phyloP scores from a whole-genome alignment of 805 yeast species.

The Scheffersomyces stipitis region DNA sequence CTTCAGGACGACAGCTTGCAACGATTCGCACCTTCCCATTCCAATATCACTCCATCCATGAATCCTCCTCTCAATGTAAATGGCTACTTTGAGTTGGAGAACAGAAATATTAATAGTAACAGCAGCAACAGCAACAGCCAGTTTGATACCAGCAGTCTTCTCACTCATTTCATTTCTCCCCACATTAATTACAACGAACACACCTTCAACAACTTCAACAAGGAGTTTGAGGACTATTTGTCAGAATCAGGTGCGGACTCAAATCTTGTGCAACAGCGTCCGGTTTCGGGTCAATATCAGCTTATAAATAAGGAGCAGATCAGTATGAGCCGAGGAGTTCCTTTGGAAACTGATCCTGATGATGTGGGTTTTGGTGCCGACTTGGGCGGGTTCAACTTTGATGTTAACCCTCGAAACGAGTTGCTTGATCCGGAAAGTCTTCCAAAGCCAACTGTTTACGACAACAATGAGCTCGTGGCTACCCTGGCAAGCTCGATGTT shows the following conservation, averaged over 20 bases:
- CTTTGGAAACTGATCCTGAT: background rate
- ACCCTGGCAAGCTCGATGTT: background rate
- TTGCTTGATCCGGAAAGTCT: conserved; percentile 1
- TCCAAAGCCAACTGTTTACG: conserved; percentile 2
- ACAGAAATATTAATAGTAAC: conserved; percentile 8
- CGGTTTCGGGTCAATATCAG: conserved; percentile 8
- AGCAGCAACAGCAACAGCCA: conserved; percentile 4
- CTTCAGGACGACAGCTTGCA: conserved; percentile 6
- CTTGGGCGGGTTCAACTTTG: conserved; percentile 21
- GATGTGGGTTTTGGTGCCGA: conserved; percentile 10
- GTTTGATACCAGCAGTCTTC: too few relatives aligned
- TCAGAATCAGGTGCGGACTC: background rate
- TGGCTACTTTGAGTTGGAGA: conserved; percentile 14
- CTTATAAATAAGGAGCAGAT: too few relatives aligned
- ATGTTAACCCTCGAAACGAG: conserved; percentile 9
- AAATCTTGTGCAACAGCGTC: background rate
- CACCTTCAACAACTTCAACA: conserved; percentile 5
- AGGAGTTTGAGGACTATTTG: conserved; percentile 3
- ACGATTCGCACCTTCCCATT: conserved; percentile 6
- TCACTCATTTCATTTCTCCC: conserved; percentile 4
- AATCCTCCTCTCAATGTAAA: conserved; percentile 24
- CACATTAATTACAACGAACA: conserved; percentile 6
- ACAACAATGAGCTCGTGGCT: background rate
- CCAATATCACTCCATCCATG: conserved; percentile 31
- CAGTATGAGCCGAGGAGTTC: too few relatives aligned